Percentiles rank a stretch among this genome's conserved stretches.
phyloP scores from a whole-genome alignment of 2,329 filamentous ascomycete genomes.

The Tolypocladium nubicola region DNA sequence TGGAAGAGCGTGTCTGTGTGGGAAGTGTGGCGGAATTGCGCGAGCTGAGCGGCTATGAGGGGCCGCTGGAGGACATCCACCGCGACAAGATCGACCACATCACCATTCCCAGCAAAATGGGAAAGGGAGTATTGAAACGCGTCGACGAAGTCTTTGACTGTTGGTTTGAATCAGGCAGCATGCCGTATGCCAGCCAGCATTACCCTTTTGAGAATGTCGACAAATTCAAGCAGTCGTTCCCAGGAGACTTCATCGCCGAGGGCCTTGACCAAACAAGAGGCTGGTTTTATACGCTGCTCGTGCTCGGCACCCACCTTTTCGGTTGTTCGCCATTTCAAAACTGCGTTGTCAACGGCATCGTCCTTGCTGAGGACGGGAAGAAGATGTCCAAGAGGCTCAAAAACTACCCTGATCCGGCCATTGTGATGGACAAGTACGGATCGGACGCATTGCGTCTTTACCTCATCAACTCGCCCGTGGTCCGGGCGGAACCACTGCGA shows the following conservation, averaged over 20 bases:
- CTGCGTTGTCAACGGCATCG: conserved; percentile 92
- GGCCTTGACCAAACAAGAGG: conserved; percentile 88
- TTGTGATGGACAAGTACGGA: conserved; percentile 80
- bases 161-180: conserved; percentile 93
- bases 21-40: conserved; percentile 79
- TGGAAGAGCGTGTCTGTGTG: conserved; percentile 76
- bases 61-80: conserved; percentile 77
- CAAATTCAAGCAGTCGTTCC: conserved; percentile 70
- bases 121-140: conserved; percentile 72
- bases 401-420: conserved; percentile 82
- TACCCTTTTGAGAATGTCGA: conserved; percentile 88
- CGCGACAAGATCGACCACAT: conserved; percentile 90
- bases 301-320: conserved; percentile 81
- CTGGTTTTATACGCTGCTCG: conserved; percentile 92
- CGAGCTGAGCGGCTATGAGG: conserved; percentile 74
- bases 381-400: conserved; percentile 98
- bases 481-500: conserved; percentile 77
- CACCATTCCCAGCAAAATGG: conserved; percentile 82
- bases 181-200: conserved; percentile 86
- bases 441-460: conserved; percentile 91
- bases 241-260: conserved; percentile 90
- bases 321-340: conserved; percentile 83
- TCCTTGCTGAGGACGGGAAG: conserved; percentile 88
- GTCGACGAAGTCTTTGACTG: conserved; percentile 90
- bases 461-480: conserved; percentile 92